Evolutionary conservation across 2,329 filamentous ascomycete species (phyloP).

Genomic region (Colletotrichum spinosum): DNA sequence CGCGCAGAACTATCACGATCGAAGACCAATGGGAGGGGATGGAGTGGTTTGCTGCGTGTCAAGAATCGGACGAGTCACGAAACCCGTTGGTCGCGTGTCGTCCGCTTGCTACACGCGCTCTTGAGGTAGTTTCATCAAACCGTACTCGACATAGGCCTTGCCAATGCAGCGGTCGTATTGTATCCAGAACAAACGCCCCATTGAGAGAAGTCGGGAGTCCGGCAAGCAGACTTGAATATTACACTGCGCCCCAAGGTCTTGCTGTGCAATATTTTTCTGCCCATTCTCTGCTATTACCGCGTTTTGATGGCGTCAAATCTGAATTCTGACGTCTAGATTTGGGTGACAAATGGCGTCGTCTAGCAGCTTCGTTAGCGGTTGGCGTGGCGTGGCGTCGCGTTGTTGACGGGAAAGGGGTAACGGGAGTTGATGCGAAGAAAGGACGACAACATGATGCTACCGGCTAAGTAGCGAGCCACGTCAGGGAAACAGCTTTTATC

Average conservation of each 20-base stretch:
- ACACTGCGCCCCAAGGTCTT: too few relatives aligned
- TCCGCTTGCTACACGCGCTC: constrained; percentile 13
- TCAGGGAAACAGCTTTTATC: too few relatives aligned
- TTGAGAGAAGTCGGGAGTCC: too few relatives aligned
- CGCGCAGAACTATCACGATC: too few relatives aligned
- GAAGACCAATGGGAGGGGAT: too few relatives aligned
- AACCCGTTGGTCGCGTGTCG: constrained; percentile 28
- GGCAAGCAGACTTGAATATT: too few relatives aligned
- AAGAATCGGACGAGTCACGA: constrained; percentile 1
- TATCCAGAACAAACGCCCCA: background rate
- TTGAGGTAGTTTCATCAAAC: constrained; percentile 25
- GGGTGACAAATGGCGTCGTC: constrained; percentile 4
- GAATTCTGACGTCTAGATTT: too few relatives aligned
- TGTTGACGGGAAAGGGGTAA: constrained; percentile 7
- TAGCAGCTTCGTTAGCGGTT: constrained; percentile 20
- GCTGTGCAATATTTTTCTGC: too few relatives aligned
- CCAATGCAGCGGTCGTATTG: background rate
- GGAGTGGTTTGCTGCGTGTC: too few relatives aligned
- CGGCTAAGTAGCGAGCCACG: too few relatives aligned
- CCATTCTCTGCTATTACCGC: too few relatives aligned
- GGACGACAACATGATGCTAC: background rate
- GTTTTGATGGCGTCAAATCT: too few relatives aligned
- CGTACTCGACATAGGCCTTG: background rate
- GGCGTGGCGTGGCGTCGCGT: constrained; percentile 2
- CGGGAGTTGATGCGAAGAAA: constrained; percentile 1